Base-by-base conservation (phyloP, 805 yeast species). In the Sugiyamaella boreocaroliniensis region DNA sequence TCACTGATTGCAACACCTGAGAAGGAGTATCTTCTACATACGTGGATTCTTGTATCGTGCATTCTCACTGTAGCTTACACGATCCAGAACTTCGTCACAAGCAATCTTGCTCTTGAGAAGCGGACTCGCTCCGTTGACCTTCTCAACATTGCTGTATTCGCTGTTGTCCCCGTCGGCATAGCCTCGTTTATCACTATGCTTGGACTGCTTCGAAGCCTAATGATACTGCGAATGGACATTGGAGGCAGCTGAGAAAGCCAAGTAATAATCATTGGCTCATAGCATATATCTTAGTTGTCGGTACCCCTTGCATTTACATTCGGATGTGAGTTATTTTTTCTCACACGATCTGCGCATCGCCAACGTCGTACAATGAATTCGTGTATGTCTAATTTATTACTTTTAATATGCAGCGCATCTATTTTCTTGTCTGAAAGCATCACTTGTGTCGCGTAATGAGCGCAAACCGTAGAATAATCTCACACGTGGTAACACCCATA, bases 91-190 rank as follows among this genome's bases (percentile, higher is more conserved):
- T 92, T 89, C 64, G 83, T 89, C 57, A 89, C 97, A 11, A 84
- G 89, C 51, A 77, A 77, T 56, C 62, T 72, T 52, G 69, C 71
- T 5, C 55, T 65, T 42, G 69, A 72, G 60, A 71, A 66, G 58
- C 69, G 68, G 53, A 76, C 80, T 42, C 76, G 96, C 51, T 83
- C 89, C 37, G 86, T 90, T 55, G 95, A 92, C 66, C 75, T 90
- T 51, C 88, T 89, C 67, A 87, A 86, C 60, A 86, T 93, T 48
- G 89, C 86, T 0, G 97, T 92, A 1, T 92, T 88, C 71, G 97
- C 98, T 1, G 99, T 92, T 42, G 97, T 92, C n/a, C 99, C 99
- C 0, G 89, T 92, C 15, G 98, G 99, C 0, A 64, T 92, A 55
- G 97, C 98, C 4, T 87, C 97, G 61, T 92, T 93, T 63, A 70